A percentile compares a stretch with the other conserved stretches of the same genome.
These are phyloP conservation scores for Pedinophyceae sp. DNA, from an alignment of 139 green algal genomes.

Conservation along the genomic window DNA sequence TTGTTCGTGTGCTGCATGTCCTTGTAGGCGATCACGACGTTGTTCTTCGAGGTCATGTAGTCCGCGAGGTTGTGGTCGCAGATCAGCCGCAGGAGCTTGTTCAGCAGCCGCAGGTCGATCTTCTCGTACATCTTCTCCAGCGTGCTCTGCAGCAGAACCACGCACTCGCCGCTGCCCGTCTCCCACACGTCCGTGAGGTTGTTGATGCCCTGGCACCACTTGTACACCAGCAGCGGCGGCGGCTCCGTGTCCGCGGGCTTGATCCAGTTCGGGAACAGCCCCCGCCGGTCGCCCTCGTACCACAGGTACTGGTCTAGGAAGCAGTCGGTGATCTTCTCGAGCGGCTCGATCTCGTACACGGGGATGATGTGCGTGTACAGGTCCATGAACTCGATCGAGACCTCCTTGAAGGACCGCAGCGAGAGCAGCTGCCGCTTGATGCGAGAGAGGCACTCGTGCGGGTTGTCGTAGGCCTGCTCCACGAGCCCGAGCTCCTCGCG, in stretches of 20 bases:
- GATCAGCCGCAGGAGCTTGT: constrained; percentile 91
- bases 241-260: constrained; percentile 94
- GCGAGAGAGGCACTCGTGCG: constrained; percentile 88
- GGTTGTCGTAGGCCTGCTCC: constrained; percentile 98
- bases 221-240: constrained; percentile 96
- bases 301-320: constrained; percentile 93
- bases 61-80: constrained; percentile 98
- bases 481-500: constrained; percentile 97
- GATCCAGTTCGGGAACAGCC: constrained; percentile 98
- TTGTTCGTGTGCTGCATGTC: constrained; percentile 98
- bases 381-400: constrained; percentile 95
- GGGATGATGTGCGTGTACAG: constrained; percentile 82
- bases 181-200: constrained; percentile 93
- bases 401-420: constrained; percentile 96
- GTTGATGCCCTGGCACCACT: constrained; percentile 92
- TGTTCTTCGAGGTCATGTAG: constrained; percentile 90
- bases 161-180: constrained; percentile 86
- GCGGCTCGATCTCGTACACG: constrained; percentile 95
- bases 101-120: constrained; percentile 93
- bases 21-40: constrained; percentile 72
- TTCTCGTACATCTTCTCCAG: constrained; percentile 99
- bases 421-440: constrained; percentile 99
- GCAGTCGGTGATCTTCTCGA: constrained; percentile 99
- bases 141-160: constrained; percentile 88
- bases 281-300: constrained; percentile 90